Base-by-base conservation (phyloP, 2,329 filamentous ascomycete genomes). In the Colletotrichum sp. region DNA sequence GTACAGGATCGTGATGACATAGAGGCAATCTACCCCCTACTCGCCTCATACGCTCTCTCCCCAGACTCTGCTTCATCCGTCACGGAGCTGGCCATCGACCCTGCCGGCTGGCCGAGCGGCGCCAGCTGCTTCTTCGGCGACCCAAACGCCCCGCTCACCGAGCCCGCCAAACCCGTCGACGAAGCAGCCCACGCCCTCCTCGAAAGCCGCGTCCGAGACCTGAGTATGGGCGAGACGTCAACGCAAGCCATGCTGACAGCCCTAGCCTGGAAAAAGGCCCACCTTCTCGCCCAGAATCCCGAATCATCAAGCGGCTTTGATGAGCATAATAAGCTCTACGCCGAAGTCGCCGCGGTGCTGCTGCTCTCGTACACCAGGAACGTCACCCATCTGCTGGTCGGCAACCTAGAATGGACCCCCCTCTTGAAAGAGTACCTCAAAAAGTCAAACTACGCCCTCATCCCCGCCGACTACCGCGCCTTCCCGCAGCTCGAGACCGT, bases 391-490 rank as follows among this genome's bases (percentile, higher is more conserved):
- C 32, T 77, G 0, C 30, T 69, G 3, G 26, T 69, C 28, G 63
- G 57, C n/a, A 39, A 55, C 59, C 8, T 68, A 4, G 30, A 55
- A 15, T 13, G 34, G 36, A 30, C 15, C 13, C 55, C 55, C 15
- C 9, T 26, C 1, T 2, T 77, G 2, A 18, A 28, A 12, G 57
- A 69, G 8, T 75, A 77, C 24, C 60, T 77, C 24, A 70, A 67
- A 18, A 30, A 52, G 15, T 68, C 64, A 9, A 77, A 75, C 65
- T 75, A 77, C 24, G 72, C 64, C 12, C 65, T 36, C 36, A 26
- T 66, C 9, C n/a, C 76, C 8, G 60, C 60, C n/a, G 60, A 39
- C 5, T 26, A 30, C 9, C 72, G 63, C 6, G 72, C 57, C 1
- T 60, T 77, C 10, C 76, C 71, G 44, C 39, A 67, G 4, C 68